Conservation (phyloP, 345 rosid genomes). For the Euphorbia lathyris region DNA sequence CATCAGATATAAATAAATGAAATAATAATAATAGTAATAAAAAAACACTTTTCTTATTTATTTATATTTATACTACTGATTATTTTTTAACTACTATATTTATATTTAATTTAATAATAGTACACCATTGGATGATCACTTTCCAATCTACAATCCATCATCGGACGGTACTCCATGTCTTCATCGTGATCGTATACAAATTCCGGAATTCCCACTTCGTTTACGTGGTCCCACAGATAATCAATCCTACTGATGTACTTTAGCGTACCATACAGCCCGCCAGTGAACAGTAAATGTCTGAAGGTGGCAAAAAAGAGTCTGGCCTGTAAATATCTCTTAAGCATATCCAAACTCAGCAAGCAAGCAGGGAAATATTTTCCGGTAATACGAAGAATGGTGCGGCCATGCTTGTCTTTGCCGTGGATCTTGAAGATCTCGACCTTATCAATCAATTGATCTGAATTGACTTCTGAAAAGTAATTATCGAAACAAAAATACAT, state of each 20-base stretch:
- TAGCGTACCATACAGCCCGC: conserved; percentile 52
- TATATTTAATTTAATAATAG: too few relatives aligned
- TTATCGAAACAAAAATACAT: too few relatives aligned
- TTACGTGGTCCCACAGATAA: conserved; percentile 55
- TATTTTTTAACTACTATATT: too few relatives aligned
- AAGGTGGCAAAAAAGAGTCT: conserved; percentile 62
- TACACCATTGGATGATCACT: conserved; percentile 49
- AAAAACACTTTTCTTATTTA: too few relatives aligned
- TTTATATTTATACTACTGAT: too few relatives aligned
- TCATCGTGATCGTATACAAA: conserved; percentile 54
- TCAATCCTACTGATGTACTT: conserved; percentile 49
- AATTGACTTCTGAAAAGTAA: conserved; percentile 15
- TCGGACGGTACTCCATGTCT: conserved; percentile 43
- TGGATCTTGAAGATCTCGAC: too few relatives aligned
- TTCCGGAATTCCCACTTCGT: conserved; percentile 54
- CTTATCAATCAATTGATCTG: conserved; percentile 36
- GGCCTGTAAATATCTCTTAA: conserved; percentile 45
- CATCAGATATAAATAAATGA: too few relatives aligned
- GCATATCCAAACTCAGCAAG: conserved; percentile 30
- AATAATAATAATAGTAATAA: too few relatives aligned
- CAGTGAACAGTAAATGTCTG: conserved; percentile 49
- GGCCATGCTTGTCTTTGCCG: conserved; percentile 64
- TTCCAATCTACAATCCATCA: conserved; percentile 56
- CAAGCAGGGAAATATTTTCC: conserved; percentile 59
- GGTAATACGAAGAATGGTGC: conserved; percentile 51